Evolutionary conservation across 352 stramenopile genomes (phyloP).

Genomic region (Pythium plurisporium): DNA sequence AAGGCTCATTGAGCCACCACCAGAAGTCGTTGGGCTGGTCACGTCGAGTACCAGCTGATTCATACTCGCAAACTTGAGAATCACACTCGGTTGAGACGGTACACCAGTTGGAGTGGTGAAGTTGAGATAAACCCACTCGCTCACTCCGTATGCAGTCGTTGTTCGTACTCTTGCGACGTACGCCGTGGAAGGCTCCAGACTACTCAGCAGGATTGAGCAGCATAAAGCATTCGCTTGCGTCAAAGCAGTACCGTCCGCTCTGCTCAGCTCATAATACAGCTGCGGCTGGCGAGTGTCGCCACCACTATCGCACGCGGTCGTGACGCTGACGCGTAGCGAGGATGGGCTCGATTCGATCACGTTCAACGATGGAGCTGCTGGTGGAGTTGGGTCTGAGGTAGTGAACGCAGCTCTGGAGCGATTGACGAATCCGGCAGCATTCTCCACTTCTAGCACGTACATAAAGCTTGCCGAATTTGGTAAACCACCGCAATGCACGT

Average conservation of each 20-base stretch:
- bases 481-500: constrained; percentile 34
- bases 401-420: constrained; percentile 23
- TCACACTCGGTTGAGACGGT: constrained; percentile 19
- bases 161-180: constrained; percentile 29
- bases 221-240: constrained; percentile 9
- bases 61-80: constrained; percentile 23
- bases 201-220: constrained; percentile 13
- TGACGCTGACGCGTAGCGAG: constrained; percentile 17
- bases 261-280: constrained; percentile 20
- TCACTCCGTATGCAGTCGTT: constrained; percentile 13
- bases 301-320: constrained; percentile 31
- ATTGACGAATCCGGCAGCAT: constrained; percentile 27
- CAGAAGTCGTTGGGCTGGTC: constrained; percentile 9
- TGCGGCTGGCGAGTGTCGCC: constrained; percentile 10
- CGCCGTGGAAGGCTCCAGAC: constrained; percentile 16
- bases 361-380: constrained; percentile 13
- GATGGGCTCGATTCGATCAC: constrained; percentile 6
- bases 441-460: constrained; percentile 48
- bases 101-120: constrained; percentile 31
- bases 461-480: constrained; percentile 21
- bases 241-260: not conserved
- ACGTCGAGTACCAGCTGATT: constrained; percentile 26
- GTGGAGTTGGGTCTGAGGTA: constrained; percentile 14
- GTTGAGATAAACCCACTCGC: constrained; percentile 23
- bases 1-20: constrained; percentile 11